Evolutionary conservation across 2,329 filamentous ascomycete genomes (phyloP), one percentile per base, ranked within the genome.

Genomic region (Colletotrichum camelliae): DNA sequence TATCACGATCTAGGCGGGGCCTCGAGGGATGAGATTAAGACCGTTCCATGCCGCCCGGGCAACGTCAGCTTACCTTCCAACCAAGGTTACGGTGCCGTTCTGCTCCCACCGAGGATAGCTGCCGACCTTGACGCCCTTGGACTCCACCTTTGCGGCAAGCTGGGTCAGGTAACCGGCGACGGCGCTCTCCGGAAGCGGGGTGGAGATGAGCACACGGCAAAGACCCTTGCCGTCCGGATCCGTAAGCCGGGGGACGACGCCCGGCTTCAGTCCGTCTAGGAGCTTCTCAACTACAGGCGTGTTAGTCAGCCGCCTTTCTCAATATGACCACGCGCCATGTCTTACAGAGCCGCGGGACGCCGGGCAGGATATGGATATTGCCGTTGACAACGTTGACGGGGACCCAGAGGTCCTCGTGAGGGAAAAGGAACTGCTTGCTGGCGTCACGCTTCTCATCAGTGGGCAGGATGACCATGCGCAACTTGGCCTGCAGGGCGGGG

Each of bases 91-190:
- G 0, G 96, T 97, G 84, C 98, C 98, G 81, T 92, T 92, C 88
- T 95, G 96, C 7, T 94, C 95, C 96, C 96, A 98, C 71, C 95
- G 89, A 43, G 97, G 97, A 85, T 99, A 98, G 84, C 95, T 98
- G 62, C 97, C 97, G 18, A 98, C 95, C 86, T 98, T 98, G 81
- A 98, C 90, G 4, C 95, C 96, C 81, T 91, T 92, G 1, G 92
- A 87, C 82, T 92, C 93, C 27, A 96, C 94, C 83, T 91, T 91
- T 33, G 87, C 90, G 6, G 96, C 95, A 77, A 98, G 87, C 78
- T 95, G 90, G 1, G 95, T 96, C 81, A 99, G 87, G 82, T 95
- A 98, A 21, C 89, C 91, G 15, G 97, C 96, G 37, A 98, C 92
- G 21, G 90, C 91, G 84, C 96, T 98, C 88, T 99, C 97, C 1